These are phyloP conservation scores for Penicillium sp. DNA, from an alignment of 2,329 filamentous ascomycete genomes.

Conservation along the genomic window DNA sequence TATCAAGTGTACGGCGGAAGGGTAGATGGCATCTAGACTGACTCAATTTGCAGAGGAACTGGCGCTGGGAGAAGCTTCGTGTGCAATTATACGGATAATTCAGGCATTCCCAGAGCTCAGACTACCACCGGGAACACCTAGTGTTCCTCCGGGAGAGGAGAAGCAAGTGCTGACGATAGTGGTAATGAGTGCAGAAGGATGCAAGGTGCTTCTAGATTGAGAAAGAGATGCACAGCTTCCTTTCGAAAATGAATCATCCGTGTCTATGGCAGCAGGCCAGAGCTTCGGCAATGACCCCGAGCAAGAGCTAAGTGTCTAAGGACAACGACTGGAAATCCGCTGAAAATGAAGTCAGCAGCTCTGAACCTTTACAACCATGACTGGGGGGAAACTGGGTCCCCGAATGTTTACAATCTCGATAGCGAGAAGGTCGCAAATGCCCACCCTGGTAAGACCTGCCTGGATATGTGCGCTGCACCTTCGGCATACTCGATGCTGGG, in stretches of 20 bases:
- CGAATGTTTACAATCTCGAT: too few relatives aligned
- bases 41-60: neutral
- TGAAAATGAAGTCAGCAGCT: too few relatives aligned
- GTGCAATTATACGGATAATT: conserved; percentile 11
- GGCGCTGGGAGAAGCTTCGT: conserved; percentile 3
- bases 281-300: neutral
- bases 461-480: too few relatives aligned
- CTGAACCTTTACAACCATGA: too few relatives aligned
- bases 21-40: neutral
- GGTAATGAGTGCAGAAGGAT: conserved; percentile 25
- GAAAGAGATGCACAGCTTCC: neutral
- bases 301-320: neutral
- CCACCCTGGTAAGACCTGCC: too few relatives aligned
- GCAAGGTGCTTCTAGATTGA: conserved; percentile 12
- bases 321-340: too few relatives aligned
- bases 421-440: too few relatives aligned
- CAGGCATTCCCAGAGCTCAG: conserved; percentile 8
- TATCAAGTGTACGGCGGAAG: neutral
- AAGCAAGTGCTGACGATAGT: conserved; percentile 23
- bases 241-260: neutral
- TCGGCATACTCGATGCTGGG: too few relatives aligned
- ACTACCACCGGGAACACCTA: neutral
- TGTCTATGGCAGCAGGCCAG: neutral
- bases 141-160: conserved; percentile 21
- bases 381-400: too few relatives aligned